Evolutionary conservation across 164 flowering plant species (phyloP), one percentile per base, ranked within the genome.

Genomic region (Vitis amurensis): DNA sequence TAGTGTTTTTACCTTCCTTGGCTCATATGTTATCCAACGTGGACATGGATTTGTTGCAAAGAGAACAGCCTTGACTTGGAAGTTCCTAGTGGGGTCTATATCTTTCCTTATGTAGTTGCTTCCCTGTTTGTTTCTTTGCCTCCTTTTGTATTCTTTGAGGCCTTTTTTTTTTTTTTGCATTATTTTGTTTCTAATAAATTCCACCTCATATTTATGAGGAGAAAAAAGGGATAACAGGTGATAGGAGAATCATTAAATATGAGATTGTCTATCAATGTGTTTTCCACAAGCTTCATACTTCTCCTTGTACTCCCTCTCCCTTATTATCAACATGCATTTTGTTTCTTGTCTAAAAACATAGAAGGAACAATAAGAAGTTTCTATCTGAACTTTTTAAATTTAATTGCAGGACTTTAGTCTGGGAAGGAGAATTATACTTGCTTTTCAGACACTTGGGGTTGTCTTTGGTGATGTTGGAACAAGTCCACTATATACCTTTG

Each of bases 401-500:
- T 76, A 52, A 64, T 71, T 79, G 81, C 92, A 93, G 99, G 99
- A 91, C 56, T 86, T 82, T 58, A 86, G 84, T 69, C 0, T 86
- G 50, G 87, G 97, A 68, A 88, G 86, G 90, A 86, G 74, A 69
- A 67, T 92, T 66, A 27, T 84, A 52, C 85, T 93, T 76, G 90
- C 88, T 60, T 86, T 86, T 70, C 99, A 96, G 82, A 91, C 99
- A 11, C 90, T 96, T 63, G 98, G 97, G 56, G 87, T 96, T 78
- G 98, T 96, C 17, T 96, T 89, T 82, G 99, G 99, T 73, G 99
- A 96, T 88, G 96, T 93, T 77, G 99, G 99, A 72, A 93, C 97
- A 67, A 96, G 99, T 81, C 99, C 98, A 12, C 79, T 96, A 61
- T 96, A 96, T 81, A 87, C 98, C 23, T 96, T 96, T 78, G 87